These are phyloP conservation scores for Tilletia horrida DNA, from an alignment of 1,284 basidiomycete species.

Conservation along the genomic window DNA sequence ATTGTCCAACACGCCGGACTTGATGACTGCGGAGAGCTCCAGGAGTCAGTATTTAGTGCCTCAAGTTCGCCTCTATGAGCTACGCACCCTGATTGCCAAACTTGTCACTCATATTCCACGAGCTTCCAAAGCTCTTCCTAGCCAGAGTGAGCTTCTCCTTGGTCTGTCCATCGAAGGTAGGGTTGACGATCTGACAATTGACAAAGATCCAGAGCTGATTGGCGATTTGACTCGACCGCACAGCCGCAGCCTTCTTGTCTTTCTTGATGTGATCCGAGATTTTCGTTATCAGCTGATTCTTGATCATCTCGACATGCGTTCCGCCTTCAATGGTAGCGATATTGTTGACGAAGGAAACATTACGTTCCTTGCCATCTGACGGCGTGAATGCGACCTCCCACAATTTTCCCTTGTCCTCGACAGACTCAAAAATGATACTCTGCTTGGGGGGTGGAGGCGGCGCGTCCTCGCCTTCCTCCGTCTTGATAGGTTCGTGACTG, in stretches of 20 bases:
- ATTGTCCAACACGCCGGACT: conserved; percentile 86
- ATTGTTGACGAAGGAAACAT: conserved; percentile 96
- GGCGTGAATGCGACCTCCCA: conserved; percentile 97
- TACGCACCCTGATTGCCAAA: conserved; percentile 87
- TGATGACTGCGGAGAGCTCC: conserved; percentile 65
- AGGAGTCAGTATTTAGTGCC: background rate
- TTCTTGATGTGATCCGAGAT: conserved; percentile 76
- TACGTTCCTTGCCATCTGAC: conserved; percentile 79
- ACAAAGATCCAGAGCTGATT: conserved; percentile 99
- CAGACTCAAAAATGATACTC: conserved; percentile 75
- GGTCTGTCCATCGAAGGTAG: conserved; percentile 98
- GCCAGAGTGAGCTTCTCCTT: conserved; percentile 93
- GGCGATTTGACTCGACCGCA: conserved; percentile 90
- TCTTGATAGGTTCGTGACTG: conserved; percentile 31
- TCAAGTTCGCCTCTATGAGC: background rate
- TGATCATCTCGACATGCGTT: conserved; percentile 82
- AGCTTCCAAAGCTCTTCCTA: conserved; percentile 80
- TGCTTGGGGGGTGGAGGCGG: conserved; percentile 74
- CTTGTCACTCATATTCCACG: conserved; percentile 83
- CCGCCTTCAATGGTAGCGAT: conserved; percentile 97
- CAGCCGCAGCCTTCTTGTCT: conserved; percentile 81
- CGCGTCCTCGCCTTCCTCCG: conserved; percentile 60
- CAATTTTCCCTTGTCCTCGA: conserved; percentile 63
- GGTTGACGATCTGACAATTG: conserved; percentile 94
- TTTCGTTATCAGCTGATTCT: conserved; percentile 80